phyloP scores from a whole-genome alignment of 2,329 filamentous ascomycete species.

The Sporothrix brunneoviolacea region DNA sequence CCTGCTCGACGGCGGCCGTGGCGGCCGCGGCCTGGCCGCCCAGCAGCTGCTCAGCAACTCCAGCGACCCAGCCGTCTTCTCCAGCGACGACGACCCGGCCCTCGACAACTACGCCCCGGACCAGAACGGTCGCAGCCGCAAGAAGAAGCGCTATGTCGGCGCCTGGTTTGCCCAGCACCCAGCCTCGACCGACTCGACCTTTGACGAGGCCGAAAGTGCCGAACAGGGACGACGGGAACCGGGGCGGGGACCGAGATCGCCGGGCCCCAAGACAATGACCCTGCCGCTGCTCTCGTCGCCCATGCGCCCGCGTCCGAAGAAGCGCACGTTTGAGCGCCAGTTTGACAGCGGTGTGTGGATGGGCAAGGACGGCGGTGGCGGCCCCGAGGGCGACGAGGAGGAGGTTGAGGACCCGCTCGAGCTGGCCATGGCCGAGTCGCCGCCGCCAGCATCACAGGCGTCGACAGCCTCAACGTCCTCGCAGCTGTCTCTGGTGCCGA shows the following conservation, averaged over 20 bases:
- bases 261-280: not conserved
- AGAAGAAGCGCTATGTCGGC: conserved; percentile 58
- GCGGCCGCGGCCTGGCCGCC: not conserved
- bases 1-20: not conserved
- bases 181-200: conserved; percentile 17
- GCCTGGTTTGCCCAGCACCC: conserved; percentile 58
- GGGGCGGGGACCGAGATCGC: not conserved
- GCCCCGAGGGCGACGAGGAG: conserved; percentile 32
- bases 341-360: conserved; percentile 62
- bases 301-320: conserved; percentile 25
- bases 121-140: conserved; percentile 37
- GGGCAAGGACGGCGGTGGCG: conserved; percentile 50
- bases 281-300: conserved; percentile 8
- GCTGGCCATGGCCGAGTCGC: conserved; percentile 26
- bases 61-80: conserved; percentile 66
- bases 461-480: conserved; percentile 56
- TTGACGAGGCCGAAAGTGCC: conserved; percentile 10
- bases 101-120: conserved; percentile 53
- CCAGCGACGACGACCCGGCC: conserved; percentile 63
- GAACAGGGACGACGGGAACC: not conserved
- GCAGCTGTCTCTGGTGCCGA: conserved; percentile 37
- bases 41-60: conserved; percentile 46
- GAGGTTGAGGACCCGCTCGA: conserved; percentile 51
- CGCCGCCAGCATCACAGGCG: conserved; percentile 36
- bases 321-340: conserved; percentile 50